These are phyloP conservation scores for Gentiana dahurica DNA, from an alignment of 257 asterid genomes.

Conservation along the genomic window DNA sequence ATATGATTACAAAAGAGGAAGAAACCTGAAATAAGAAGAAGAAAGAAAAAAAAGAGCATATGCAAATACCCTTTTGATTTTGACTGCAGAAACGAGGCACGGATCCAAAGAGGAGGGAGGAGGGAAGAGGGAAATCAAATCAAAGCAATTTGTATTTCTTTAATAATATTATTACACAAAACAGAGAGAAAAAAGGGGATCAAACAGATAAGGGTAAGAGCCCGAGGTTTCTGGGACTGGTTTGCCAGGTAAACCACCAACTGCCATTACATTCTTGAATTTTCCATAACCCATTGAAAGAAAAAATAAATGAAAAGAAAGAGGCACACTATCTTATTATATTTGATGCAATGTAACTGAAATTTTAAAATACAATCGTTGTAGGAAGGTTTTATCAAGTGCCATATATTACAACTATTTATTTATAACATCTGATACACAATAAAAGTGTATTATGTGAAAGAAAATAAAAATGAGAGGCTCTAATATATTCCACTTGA, in stretches of 20 bases:
- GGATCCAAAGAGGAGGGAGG: slow-evolving; percentile 37
- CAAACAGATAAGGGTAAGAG: slow-evolving; percentile 22
- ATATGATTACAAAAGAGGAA: background rate
- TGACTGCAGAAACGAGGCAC: slow-evolving; percentile 18
- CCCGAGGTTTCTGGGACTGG: slow-evolving; percentile 30
- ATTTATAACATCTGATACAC: too few species aligned
- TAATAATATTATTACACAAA: background rate
- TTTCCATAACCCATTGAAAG: too few species aligned
- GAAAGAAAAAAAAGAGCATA: background rate
- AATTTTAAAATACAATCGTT: too few species aligned
- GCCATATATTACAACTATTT: too few species aligned
- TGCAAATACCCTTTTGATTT: slow-evolving; percentile 22
- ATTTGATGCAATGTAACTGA: too few species aligned
- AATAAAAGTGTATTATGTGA: too few species aligned
- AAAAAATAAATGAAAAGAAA: too few species aligned
- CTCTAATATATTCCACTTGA: too few species aligned
- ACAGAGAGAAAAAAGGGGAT: slow-evolving; percentile 7
- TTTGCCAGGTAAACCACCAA: slow-evolving; percentile 16
- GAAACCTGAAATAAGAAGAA: background rate
- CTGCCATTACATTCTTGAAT: background rate
- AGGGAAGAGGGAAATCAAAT: slow-evolving; percentile 3
- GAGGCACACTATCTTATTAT: too few species aligned
- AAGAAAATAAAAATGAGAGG: too few species aligned
- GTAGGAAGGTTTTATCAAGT: too few species aligned
- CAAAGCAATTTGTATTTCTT: background rate